A percentile compares a stretch with the other conserved stretches of the same genome.
These are phyloP conservation scores for Colletotrichum incanum DNA, from an alignment of 2,329 filamentous ascomycete genomes.

Conservation along the genomic window DNA sequence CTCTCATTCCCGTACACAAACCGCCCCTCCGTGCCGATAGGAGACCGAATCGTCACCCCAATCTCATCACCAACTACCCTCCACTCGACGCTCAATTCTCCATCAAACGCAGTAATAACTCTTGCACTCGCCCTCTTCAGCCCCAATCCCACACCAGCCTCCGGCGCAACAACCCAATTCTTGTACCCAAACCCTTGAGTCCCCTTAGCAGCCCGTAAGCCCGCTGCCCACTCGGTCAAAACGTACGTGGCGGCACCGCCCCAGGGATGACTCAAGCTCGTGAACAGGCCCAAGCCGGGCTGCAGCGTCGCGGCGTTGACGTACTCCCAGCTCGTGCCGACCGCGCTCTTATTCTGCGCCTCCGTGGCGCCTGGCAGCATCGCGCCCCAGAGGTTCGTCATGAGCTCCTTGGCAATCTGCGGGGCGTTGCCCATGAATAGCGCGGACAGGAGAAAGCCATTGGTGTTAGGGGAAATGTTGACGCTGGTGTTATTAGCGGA, in stretches of 20 bases:
- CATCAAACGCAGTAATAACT: slow-evolving; percentile 48
- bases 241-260: slow-evolving; percentile 62
- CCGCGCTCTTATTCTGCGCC: slow-evolving; percentile 48
- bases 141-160: slow-evolving; percentile 47
- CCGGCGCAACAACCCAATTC: slow-evolving; percentile 50
- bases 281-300: slow-evolving; percentile 60
- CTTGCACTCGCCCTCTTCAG: slow-evolving; percentile 47
- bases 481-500: slow-evolving; percentile 49
- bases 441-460: slow-evolving; percentile 59
- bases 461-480: slow-evolving; percentile 63
- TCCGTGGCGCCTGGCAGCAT: slow-evolving; percentile 56
- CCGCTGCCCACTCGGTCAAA: slow-evolving; percentile 55
- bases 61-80: slow-evolving; percentile 23
- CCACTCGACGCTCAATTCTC: slow-evolving; percentile 47
- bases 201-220: slow-evolving; percentile 44
- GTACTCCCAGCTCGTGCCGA: slow-evolving; percentile 63
- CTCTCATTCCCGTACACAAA: slow-evolving; percentile 35
- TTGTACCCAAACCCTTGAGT: slow-evolving; percentile 46
- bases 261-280: slow-evolving; percentile 61
- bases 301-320: slow-evolving; percentile 53
- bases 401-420: slow-evolving; percentile 49
- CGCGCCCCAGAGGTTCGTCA: slow-evolving; percentile 57
- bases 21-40: slow-evolving; percentile 29
- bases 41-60: slow-evolving; percentile 40
- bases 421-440: slow-evolving; percentile 51